phyloP scores from a whole-genome alignment of 257 asterid species.

The Plantago major region DNA sequence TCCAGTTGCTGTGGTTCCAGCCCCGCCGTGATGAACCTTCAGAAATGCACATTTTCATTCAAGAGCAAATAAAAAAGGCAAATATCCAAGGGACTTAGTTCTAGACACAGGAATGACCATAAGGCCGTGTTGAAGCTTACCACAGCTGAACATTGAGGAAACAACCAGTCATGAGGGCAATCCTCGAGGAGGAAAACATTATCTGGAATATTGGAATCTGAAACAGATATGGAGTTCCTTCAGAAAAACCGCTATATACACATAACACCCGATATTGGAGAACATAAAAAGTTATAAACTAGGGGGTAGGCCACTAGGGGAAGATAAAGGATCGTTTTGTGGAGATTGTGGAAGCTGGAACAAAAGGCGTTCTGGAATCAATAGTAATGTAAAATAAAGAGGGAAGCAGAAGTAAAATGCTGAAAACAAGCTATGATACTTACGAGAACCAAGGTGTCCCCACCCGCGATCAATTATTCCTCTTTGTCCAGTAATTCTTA shows the following conservation, averaged over 20 bases:
- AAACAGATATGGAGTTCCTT: slow-evolving; percentile 8
- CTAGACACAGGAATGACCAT: not conserved
- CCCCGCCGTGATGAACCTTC: slow-evolving; percentile 98
- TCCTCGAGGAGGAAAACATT: slow-evolving; percentile 68
- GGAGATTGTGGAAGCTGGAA: too few relatives aligned
- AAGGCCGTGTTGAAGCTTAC: slow-evolving; percentile 43
- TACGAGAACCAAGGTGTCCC: slow-evolving; percentile 95
- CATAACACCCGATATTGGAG: not conserved
- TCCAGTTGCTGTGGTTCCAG: slow-evolving; percentile 98
- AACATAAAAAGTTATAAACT: not conserved
- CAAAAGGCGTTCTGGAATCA: too few relatives aligned
- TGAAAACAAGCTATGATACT: slow-evolving; percentile 29
- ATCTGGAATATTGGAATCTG: slow-evolving; percentile 75
- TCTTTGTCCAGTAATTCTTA: slow-evolving; percentile 80
- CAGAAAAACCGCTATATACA: not conserved
- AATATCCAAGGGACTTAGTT: not conserved
- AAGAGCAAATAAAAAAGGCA: slow-evolving; percentile 11
- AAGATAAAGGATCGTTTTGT: too few relatives aligned
- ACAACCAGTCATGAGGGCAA: slow-evolving; percentile 99
- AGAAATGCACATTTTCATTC: slow-evolving; percentile 15
- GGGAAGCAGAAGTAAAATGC: slow-evolving; percentile 11
- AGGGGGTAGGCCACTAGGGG: too few relatives aligned
- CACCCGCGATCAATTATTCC: slow-evolving; percentile 98
- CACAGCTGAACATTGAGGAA: slow-evolving; percentile 96
- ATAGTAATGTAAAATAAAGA: not conserved